Conservation (phyloP, 148 eudicot genomes). For the Rhododendron williamsianum region DNA sequence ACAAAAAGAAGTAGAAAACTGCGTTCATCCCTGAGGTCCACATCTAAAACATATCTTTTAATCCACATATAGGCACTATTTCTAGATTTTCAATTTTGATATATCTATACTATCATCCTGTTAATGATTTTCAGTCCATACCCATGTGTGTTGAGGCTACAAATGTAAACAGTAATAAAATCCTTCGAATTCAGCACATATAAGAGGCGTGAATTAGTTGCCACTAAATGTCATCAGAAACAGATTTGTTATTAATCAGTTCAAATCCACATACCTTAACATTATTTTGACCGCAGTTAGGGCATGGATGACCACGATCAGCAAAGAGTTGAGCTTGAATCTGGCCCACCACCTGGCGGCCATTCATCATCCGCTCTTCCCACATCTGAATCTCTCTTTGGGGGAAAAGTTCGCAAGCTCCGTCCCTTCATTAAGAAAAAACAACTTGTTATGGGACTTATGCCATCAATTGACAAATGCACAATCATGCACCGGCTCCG, state of each 20-base stretch:
- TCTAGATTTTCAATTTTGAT: neutral
- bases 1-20: neutral
- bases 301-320: slow-evolving; percentile 49
- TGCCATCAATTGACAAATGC: neutral
- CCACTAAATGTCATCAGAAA: neutral
- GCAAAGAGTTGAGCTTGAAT: slow-evolving; percentile 37
- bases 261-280: slow-evolving; percentile 47
- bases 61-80: neutral
- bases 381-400: slow-evolving; percentile 43
- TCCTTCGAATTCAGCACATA: neutral
- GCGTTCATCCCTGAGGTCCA: neutral
- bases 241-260: neutral
- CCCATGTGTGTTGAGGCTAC: neutral
- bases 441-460: neutral
- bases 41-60: neutral
- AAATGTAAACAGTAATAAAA: neutral
- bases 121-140: neutral
- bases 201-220: neutral
- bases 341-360: slow-evolving; percentile 52
- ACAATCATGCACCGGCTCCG: neutral
- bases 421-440: slow-evolving; percentile 39
- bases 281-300: slow-evolving; percentile 64
- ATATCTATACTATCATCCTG: neutral
- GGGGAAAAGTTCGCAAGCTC: slow-evolving; percentile 76
- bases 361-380: slow-evolving; percentile 55